These are phyloP conservation scores for Excoecaria cochinchinensis DNA, from an alignment of 345 rosid species.

Conservation along the genomic window DNA sequence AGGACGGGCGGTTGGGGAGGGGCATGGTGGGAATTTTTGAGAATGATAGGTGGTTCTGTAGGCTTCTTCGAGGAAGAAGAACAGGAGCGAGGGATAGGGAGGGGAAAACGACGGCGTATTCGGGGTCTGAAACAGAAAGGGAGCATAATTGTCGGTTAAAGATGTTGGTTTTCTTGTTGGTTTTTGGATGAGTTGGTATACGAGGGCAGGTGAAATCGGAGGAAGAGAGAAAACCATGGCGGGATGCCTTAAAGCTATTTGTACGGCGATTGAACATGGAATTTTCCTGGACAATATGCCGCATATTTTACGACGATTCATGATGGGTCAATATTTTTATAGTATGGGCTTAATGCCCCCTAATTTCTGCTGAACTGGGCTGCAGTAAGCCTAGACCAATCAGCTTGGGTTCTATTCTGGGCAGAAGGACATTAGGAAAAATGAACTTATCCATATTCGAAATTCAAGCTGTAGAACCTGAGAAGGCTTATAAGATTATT, in stretches of 20 bases:
- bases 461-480: too few species aligned
- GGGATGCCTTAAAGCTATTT: not conserved
- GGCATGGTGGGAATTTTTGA: slow-evolving; percentile 24
- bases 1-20: slow-evolving; percentile 34
- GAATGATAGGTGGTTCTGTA: slow-evolving; percentile 29
- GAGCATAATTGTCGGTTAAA: slow-evolving; percentile 36
- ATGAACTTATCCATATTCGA: too few species aligned
- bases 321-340: too few species aligned
- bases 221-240: slow-evolving; percentile 6
- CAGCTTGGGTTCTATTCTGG: too few species aligned
- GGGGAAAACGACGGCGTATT: slow-evolving; percentile 38
- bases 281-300: not conserved
- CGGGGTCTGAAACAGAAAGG: slow-evolving; percentile 47
- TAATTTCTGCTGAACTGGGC: too few species aligned
- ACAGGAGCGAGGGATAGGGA: slow-evolving; percentile 38
- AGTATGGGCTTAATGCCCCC: not conserved
- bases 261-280: not conserved
- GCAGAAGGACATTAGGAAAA: too few species aligned
- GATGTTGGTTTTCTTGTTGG: too few species aligned
- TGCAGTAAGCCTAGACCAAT: too few species aligned
- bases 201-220: not conserved
- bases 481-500: too few species aligned
- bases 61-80: slow-evolving; percentile 33
- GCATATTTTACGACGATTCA: not conserved
- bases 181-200: not conserved